These are phyloP conservation scores for Ogataea angusta DNA, from an alignment of 805 yeast species.

Conservation along the genomic window DNA sequence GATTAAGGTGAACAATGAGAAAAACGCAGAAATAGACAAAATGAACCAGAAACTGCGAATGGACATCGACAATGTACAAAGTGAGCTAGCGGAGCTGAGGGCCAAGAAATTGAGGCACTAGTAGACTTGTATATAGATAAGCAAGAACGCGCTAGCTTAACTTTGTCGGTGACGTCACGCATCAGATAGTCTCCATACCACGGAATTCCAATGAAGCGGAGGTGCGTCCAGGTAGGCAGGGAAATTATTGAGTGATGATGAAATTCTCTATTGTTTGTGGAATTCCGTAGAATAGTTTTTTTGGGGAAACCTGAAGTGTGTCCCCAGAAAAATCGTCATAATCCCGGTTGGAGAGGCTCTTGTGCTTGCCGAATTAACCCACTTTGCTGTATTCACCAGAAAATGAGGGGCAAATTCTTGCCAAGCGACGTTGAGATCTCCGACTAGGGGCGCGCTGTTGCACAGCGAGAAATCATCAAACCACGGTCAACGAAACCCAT, in stretches of 20 bases:
- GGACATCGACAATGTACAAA: slow-evolving; percentile 25
- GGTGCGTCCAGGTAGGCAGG: neutral
- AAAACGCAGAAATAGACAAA: slow-evolving; percentile 28
- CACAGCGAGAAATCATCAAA: too few relatives aligned
- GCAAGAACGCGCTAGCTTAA: neutral
- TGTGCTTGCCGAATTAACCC: neutral
- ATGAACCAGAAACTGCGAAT: slow-evolving; percentile 26
- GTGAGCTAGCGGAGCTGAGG: slow-evolving; percentile 20
- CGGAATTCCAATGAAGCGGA: slow-evolving; percentile 9
- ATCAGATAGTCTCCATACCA: neutral
- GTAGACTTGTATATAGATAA: neutral
- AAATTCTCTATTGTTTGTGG: slow-evolving; percentile 4
- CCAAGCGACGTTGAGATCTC: slow-evolving; percentile 5
- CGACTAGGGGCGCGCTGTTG: neutral
- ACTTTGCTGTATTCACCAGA: neutral
- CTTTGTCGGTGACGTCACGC: neutral
- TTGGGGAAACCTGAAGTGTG: slow-evolving; percentile 1
- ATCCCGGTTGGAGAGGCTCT: slow-evolving; percentile 1
- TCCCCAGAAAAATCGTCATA: slow-evolving; percentile 1
- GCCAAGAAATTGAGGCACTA: slow-evolving; percentile 1
- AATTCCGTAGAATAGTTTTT: slow-evolving; percentile 7
- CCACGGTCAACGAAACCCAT: too few relatives aligned
- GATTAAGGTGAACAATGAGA: slow-evolving; percentile 31
- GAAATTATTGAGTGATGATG: neutral
- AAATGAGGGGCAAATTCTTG: neutral